A percentile compares a stretch with the other conserved stretches of the same genome.
phyloP scores from a whole-genome alignment of 2,329 filamentous ascomycete species.

The Penicillium sp. region DNA sequence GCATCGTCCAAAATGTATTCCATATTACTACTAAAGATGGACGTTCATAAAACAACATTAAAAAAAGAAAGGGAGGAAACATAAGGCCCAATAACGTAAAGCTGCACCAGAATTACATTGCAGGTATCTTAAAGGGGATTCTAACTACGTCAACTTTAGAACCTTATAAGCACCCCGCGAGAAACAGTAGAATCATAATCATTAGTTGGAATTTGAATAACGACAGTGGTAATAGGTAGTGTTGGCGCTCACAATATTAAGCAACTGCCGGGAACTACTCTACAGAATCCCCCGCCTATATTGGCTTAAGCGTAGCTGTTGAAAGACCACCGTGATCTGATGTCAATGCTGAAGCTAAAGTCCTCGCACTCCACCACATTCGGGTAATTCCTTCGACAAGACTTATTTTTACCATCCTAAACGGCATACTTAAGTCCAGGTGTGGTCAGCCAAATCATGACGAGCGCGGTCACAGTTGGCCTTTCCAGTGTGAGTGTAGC shows the following conservation, averaged over 20 bases:
- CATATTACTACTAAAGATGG: too few relatives aligned
- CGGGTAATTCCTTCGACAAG: not conserved
- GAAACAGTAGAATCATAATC: too few relatives aligned
- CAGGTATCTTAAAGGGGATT: too few relatives aligned
- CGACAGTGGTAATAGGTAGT: not conserved
- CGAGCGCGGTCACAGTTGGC: slow-evolving; percentile 13
- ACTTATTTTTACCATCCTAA: not conserved
- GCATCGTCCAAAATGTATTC: not conserved
- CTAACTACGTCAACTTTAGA: too few relatives aligned
- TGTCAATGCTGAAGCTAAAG: not conserved
- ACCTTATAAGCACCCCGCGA: too few relatives aligned
- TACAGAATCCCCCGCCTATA: not conserved
- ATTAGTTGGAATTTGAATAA: not conserved
- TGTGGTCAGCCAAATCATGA: slow-evolving; percentile 12
- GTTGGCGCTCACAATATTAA: not conserved
- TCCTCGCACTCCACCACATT: not conserved
- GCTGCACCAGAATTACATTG: too few relatives aligned
- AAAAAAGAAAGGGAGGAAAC: too few relatives aligned
- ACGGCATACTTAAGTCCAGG: slow-evolving; percentile 7
- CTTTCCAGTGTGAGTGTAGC: slow-evolving; percentile 14
- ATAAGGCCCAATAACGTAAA: not conserved
- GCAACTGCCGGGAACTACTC: not conserved
- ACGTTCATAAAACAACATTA: too few relatives aligned
- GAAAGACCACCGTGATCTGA: not conserved
- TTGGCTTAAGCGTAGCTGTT: not conserved